Conservation (phyloP, 2,329 filamentous ascomycete species). For the Graphilbum ipis-grandicollis region DNA sequence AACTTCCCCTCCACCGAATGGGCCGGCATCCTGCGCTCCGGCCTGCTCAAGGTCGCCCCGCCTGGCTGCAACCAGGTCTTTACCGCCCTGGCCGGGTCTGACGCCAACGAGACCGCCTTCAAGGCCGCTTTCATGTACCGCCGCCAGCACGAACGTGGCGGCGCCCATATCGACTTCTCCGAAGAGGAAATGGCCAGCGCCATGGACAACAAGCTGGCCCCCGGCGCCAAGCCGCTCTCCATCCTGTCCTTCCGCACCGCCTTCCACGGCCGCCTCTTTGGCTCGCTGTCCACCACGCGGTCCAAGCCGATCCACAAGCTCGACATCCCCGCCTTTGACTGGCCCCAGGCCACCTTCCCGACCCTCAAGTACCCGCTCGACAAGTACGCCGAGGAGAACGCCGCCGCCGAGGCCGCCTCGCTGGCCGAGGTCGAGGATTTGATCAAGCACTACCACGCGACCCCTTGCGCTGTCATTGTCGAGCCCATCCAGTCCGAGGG, state of each 20-base stretch:
- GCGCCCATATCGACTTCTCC: conserved; percentile 61
- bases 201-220: conserved; percentile 60
- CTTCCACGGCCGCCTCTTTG: conserved; percentile 86
- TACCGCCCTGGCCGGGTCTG: conserved; percentile 74
- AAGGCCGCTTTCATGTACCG: conserved; percentile 94
- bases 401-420: conserved; percentile 62
- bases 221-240: conserved; percentile 59
- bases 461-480: conserved; percentile 66
- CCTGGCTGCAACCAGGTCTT: conserved; percentile 78
- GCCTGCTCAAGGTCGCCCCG: conserved; percentile 68
- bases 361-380: conserved; percentile 73
- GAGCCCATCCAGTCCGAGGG: conserved; percentile 91
- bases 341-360: conserved; percentile 82
- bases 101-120: conserved; percentile 88
- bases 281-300: conserved; percentile 71
- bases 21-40: conserved; percentile 61
- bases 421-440: conserved; percentile 71
- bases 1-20: conserved; percentile 83
- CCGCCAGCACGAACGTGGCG: conserved; percentile 65
- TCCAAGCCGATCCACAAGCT: conserved; percentile 91
- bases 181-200: conserved; percentile 53
- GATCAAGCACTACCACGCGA: conserved; percentile 61
- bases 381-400: conserved; percentile 63
- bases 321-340: conserved; percentile 88
- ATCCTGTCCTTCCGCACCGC: conserved; percentile 78